Evolutionary conservation across 108 stramenopile genomes (phyloP).

Genomic region (Hondaea fermentalgiana): DNA sequence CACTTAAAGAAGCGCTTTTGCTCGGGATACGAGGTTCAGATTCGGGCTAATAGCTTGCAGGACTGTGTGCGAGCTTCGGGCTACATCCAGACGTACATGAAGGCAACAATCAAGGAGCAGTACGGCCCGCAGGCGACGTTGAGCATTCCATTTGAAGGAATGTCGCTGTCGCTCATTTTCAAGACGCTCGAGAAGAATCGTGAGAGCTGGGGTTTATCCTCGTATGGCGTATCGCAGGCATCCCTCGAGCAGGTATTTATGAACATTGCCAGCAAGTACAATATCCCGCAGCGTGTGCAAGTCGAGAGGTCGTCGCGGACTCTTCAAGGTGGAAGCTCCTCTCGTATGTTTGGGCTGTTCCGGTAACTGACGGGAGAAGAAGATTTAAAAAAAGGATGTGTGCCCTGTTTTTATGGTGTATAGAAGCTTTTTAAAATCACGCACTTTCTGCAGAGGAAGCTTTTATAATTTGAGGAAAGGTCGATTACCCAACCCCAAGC

Average conservation of each 20-base stretch:
- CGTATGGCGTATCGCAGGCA: conserved; percentile 51
- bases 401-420: no score
- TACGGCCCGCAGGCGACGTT: background rate
- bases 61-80: background rate
- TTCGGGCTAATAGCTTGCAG: conserved; percentile 18
- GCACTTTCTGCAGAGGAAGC: no score
- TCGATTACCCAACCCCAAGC: no score
- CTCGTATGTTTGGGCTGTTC: no score
- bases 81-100: background rate
- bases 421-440: no score
- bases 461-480: no score
- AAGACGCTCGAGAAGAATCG: conserved; percentile 26
- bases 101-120: background rate
- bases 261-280: conserved; percentile 13
- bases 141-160: background rate
- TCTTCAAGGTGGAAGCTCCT: no score
- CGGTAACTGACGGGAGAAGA: no score
- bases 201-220: conserved; percentile 34
- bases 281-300: background rate
- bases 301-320: no score
- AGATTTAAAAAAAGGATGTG: no score
- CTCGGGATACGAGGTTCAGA: conserved; percentile 43
- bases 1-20: conserved; percentile 51
- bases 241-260: conserved; percentile 69
- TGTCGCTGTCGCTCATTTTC: background rate